Evolutionary conservation across 1,139 yeast species (phyloP).

Genomic region (Tardiomyces digboiensis): DNA sequence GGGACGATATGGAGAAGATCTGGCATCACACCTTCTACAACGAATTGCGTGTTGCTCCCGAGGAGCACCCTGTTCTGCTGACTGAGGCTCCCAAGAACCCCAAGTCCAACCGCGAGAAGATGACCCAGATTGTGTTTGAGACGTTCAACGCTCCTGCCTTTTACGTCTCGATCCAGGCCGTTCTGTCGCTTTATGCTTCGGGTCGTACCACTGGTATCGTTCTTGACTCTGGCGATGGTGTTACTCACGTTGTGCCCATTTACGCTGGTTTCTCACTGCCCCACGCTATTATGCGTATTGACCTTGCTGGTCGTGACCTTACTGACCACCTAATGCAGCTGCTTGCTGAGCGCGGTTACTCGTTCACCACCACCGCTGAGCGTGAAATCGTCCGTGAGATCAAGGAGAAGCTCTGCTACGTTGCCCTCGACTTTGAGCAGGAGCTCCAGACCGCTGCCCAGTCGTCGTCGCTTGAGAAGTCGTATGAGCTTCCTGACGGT

Average conservation of each 20-base stretch:
- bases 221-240: conserved; percentile 99
- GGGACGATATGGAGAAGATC: conserved; percentile 99
- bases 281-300: conserved; percentile 97
- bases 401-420: conserved; percentile 98
- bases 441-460: conserved; percentile 99
- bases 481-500: conserved; percentile 99
- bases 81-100: conserved; percentile 99
- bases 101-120: conserved; percentile 98
- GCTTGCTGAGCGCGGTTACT: conserved; percentile 96
- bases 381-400: conserved; percentile 99
- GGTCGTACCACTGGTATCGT: conserved; percentile 99
- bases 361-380: conserved; percentile 98
- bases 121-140: conserved; percentile 98
- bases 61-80: conserved; percentile 96
- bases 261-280: conserved; percentile 99
- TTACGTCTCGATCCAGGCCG: conserved; percentile 98
- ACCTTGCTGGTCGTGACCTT: conserved; percentile 99
- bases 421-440: conserved; percentile 93
- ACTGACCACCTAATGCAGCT: conserved; percentile 99
- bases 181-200: conserved; percentile 93
- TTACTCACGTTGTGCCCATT: conserved; percentile 99
- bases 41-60: conserved; percentile 98
- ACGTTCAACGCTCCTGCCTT: conserved; percentile 99
- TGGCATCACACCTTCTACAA: conserved; percentile 99
- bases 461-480: conserved; percentile 96